phyloP scores from a whole-genome alignment of 2,329 filamentous ascomycete species.

The Epichloe glyceriae region DNA sequence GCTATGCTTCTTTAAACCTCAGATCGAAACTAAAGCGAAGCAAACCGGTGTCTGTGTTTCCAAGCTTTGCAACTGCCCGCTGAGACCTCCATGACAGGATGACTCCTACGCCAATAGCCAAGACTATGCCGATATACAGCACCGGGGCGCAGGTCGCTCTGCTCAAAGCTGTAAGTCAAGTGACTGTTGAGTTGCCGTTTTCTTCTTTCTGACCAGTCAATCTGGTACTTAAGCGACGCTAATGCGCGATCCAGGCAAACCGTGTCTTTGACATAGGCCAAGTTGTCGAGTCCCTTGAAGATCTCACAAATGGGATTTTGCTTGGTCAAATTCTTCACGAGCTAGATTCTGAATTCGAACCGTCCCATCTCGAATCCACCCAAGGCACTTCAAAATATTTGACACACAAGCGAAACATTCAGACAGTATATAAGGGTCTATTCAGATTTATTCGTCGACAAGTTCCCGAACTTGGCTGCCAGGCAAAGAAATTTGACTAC shows the following conservation, averaged over 20 bases:
- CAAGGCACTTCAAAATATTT: conserved; percentile 30
- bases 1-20: not conserved
- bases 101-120: not conserved
- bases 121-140: conserved; percentile 25
- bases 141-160: conserved; percentile 39
- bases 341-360: conserved; percentile 43
- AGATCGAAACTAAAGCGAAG: not conserved
- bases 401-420: conserved; percentile 38
- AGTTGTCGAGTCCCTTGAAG: conserved; percentile 34
- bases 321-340: conserved; percentile 45
- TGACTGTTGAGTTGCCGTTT: conserved; percentile 1
- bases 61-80: not conserved
- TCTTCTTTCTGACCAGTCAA: not conserved
- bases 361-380: conserved; percentile 36
- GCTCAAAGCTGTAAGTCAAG: conserved; percentile 37
- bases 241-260: conserved; percentile 16
- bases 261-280: conserved; percentile 31
- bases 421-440: conserved; percentile 40
- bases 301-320: conserved; percentile 39
- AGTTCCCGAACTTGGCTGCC: conserved; percentile 36
- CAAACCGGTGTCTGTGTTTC: not conserved
- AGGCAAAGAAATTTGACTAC: conserved; percentile 41
- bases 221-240: conserved; percentile 3
- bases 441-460: conserved; percentile 42
- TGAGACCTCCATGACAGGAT: not conserved